A percentile compares a stretch with the other conserved stretches of the same genome.
These are phyloP conservation scores for Phytophthora tentaculata DNA, from an alignment of 352 stramenopile species.

Conservation along the genomic window DNA sequence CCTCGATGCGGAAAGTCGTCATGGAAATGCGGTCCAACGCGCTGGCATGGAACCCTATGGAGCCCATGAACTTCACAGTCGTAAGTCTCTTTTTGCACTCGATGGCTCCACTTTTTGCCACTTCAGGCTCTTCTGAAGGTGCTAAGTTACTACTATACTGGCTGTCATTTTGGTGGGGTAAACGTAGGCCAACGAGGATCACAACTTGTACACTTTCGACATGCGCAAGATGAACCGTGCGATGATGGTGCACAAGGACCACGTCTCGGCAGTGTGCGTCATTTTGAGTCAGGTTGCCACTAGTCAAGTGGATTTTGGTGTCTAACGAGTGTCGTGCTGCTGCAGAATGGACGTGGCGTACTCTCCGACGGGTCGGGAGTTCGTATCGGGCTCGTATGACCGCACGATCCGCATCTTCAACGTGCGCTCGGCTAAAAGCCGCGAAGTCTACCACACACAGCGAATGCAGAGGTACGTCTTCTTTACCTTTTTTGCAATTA, in stretches of 20 bases:
- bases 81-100: slow-evolving; percentile 41
- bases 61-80: slow-evolving; percentile 99
- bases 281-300: slow-evolving; percentile 19
- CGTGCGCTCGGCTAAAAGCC: slow-evolving; percentile 80
- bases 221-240: slow-evolving; percentile 97
- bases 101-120: slow-evolving; percentile 7
- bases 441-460: slow-evolving; percentile 98
- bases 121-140: slow-evolving; percentile 13
- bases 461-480: slow-evolving; percentile 96
- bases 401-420: slow-evolving; percentile 98
- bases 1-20: slow-evolving; percentile 97
- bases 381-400: slow-evolving; percentile 98
- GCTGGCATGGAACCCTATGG: slow-evolving; percentile 99
- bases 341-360: slow-evolving; percentile 96
- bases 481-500: neutral
- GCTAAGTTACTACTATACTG: slow-evolving; percentile 13
- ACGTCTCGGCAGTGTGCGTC: slow-evolving; percentile 96
- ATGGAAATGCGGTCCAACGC: slow-evolving; percentile 97
- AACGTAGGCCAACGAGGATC: slow-evolving; percentile 97
- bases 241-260: slow-evolving; percentile 98
- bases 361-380: slow-evolving; percentile 97
- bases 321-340: slow-evolving; percentile 31
- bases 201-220: slow-evolving; percentile 99
- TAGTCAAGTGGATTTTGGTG: slow-evolving; percentile 6
- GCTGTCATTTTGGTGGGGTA: slow-evolving; percentile 10